These are phyloP conservation scores for Penicillium frequentans DNA, from an alignment of 2,329 filamentous ascomycete species.

Conservation along the genomic window DNA sequence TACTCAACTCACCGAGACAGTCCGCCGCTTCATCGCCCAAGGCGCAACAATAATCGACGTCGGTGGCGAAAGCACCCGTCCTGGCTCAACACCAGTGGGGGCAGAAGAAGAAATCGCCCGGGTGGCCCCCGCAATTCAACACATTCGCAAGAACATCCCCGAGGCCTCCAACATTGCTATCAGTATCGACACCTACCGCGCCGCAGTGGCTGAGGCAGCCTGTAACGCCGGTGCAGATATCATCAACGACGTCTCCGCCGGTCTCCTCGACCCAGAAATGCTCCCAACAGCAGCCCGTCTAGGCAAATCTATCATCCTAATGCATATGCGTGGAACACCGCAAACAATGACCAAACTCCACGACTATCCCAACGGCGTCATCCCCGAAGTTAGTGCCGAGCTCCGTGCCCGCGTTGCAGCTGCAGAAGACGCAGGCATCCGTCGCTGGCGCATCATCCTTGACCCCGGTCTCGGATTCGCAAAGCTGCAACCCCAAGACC, in stretches of 20 bases:
- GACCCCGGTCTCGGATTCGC: slow-evolving; percentile 95
- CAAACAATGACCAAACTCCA: slow-evolving; percentile 73
- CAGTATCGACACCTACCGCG: slow-evolving; percentile 91
- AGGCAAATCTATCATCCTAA: slow-evolving; percentile 76
- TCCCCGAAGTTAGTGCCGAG: slow-evolving; percentile 66
- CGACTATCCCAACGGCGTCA: slow-evolving; percentile 67
- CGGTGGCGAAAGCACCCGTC: slow-evolving; percentile 89
- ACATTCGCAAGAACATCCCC: slow-evolving; percentile 65
- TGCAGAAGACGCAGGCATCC: slow-evolving; percentile 78
- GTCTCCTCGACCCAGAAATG: slow-evolving; percentile 76
- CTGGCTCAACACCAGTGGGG: slow-evolving; percentile 67
- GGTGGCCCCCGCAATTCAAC: slow-evolving; percentile 73
- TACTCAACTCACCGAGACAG: slow-evolving; percentile 55
- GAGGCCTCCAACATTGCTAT: slow-evolving; percentile 66
- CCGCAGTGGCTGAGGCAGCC: slow-evolving; percentile 74
- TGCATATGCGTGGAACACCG: slow-evolving; percentile 92
- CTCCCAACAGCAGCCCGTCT: slow-evolving; percentile 74
- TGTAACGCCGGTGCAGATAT: slow-evolving; percentile 81
- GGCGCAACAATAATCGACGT: slow-evolving; percentile 88
- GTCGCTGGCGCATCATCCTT: slow-evolving; percentile 90
- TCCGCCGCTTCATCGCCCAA: slow-evolving; percentile 61
- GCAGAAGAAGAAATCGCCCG: slow-evolving; percentile 73
- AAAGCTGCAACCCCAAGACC: slow-evolving; percentile 77
- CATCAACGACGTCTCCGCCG: slow-evolving; percentile 91
- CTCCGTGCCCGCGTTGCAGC: slow-evolving; percentile 68